phyloP scores from a whole-genome alignment of 2,329 filamentous ascomycete species.

The Sclerotinia sclerotiorum region DNA sequence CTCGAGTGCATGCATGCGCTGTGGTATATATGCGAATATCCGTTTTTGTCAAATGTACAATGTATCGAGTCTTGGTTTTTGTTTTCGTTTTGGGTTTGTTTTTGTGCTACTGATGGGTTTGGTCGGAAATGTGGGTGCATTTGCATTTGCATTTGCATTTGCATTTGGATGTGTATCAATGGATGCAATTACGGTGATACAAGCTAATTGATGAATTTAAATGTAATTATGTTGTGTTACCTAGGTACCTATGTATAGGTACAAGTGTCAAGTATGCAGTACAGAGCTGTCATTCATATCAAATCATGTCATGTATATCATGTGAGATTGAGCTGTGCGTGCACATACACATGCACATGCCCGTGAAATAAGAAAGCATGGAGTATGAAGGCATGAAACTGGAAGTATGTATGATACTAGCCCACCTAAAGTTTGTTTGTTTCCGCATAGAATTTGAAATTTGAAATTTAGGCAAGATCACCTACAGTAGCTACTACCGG shows the following conservation, averaged over 20 bases:
- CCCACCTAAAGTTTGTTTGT: no score
- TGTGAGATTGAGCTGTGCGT: slow-evolving; percentile 4
- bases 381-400: no score
- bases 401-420: no score
- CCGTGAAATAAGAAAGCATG: no score
- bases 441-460: no score
- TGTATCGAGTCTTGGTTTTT: neutral
- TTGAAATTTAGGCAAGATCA: no score
- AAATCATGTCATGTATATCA: neutral
- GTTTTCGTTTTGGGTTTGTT: no score
- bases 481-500: no score
- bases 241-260: no score
- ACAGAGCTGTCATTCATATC: neutral
- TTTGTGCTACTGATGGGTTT: neutral
- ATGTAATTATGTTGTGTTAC: neutral
- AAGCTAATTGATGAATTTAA: neutral
- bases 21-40: neutral
- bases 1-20: neutral
- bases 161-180: no score
- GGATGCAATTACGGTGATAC: neutral
- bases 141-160: no score
- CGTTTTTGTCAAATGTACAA: neutral
- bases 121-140: no score
- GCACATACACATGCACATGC: neutral
- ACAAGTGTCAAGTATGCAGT: neutral